phyloP scores from a whole-genome alignment of 352 stramenopile species.

The Phytophthora syringae region DNA sequence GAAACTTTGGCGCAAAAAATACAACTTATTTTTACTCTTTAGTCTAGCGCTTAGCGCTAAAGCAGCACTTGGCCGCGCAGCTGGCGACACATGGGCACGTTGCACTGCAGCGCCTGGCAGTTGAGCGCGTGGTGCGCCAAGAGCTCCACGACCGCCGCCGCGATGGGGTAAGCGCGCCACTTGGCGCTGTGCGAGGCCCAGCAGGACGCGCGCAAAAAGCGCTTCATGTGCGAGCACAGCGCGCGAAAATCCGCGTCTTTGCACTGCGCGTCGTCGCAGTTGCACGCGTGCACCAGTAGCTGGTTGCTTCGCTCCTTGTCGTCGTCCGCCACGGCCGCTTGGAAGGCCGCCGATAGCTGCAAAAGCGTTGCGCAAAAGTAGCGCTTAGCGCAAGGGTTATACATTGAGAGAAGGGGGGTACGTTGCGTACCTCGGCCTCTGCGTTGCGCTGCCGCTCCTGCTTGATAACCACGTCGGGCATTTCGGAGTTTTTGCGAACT shows the following conservation, averaged over 20 bases:
- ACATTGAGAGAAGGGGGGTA: too few relatives aligned
- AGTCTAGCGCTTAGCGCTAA: conserved; percentile 16
- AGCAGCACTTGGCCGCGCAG: conserved; percentile 43
- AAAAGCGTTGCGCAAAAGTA: too few relatives aligned
- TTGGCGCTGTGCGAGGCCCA: conserved; percentile 64
- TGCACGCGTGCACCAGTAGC: conserved; percentile 64
- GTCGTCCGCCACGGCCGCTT: conserved; percentile 9
- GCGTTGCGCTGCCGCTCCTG: conserved; percentile 6
- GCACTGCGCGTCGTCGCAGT: conserved; percentile 53
- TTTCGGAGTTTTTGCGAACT: too few relatives aligned
- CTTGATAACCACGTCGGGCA: conserved; percentile 25
- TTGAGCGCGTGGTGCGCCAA: conserved; percentile 62
- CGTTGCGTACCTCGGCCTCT: too few relatives aligned
- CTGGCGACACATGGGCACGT: conserved; percentile 51
- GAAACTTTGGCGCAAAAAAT: too few relatives aligned
- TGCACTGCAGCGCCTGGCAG: conserved; percentile 45
- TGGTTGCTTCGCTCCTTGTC: conserved; percentile 42
- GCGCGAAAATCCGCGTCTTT: conserved; percentile 34
- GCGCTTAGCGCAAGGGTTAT: too few relatives aligned
- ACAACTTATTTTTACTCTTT: too few relatives aligned
- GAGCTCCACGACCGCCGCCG: conserved; percentile 43
- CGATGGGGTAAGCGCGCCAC: conserved; percentile 50
- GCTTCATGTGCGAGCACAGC: conserved; percentile 68
- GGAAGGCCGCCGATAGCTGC: conserved; percentile 21
- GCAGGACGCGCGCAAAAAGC: conserved; percentile 58